Base-by-base conservation (phyloP, 106 monocot genomes). In the Platanthera guangdongensis region DNA sequence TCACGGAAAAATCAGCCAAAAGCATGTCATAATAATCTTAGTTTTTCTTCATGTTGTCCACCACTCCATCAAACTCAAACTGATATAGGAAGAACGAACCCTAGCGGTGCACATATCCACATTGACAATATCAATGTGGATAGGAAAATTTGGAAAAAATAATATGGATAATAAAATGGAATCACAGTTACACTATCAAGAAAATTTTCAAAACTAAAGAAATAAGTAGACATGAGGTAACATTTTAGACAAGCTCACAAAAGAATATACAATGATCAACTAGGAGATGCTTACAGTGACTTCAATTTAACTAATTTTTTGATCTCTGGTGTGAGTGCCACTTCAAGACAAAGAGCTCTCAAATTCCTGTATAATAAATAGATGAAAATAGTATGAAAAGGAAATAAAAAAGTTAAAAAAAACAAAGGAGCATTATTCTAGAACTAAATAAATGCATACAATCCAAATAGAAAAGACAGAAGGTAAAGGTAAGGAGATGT, bases 291-390 rank as follows among this genome's bases (percentile, higher is more conserved):
- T 86, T 84, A 90, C 89, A 90, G 75, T 48, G 74, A 79, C 74
- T 79, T 86, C 63, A 86, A n/a, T 72, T 83, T 57, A 49, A 78
- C 13, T 11, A 90, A 82, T 30, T 83, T 90, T 59, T 82, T 76
- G 47, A 90, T 52, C 55, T 78, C 90, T 16, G 78, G 76, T 21
- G 72, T 5, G 47, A 87, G 71, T 13, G 54, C 80, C 11, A 83
- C 85, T 57, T 82, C 82, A 21, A 93, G 85, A 76, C 70, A 77
- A 82, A 86, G 86, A 80, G 81, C 76, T 63, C 71, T 77, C 78
- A 85, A 78, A 46, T 80, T 84, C 87, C 92, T 93, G 47, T 47
- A 74, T 47, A 81, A 80, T 25, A 65, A 73, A 79, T 28, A 74
- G 5, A 74, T 13, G 10, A 71, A 47, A 71, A 68, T 13, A 45